A percentile compares a stretch with the other conserved stretches of the same genome.
Conservation (phyloP, 495 filamentous ascomycete species). For the Aspergillus indologenus region DNA sequence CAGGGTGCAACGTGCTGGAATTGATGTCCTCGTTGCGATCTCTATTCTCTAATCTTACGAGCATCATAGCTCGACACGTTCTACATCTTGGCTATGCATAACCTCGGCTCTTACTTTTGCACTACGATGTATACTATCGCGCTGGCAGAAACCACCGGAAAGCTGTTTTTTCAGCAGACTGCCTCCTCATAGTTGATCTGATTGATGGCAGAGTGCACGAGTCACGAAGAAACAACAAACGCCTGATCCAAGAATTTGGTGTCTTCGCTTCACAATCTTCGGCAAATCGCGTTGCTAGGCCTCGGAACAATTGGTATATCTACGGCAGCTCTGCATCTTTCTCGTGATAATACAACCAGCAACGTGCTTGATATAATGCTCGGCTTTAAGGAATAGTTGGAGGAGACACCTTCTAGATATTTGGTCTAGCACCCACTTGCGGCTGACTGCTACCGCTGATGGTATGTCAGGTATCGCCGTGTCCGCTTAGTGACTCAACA, state of each 20-base stretch:
- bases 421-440: conserved; percentile 5
- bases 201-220: neutral
- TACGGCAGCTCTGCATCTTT: conserved; percentile 54
- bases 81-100: neutral
- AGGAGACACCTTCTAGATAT: conserved; percentile 35
- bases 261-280: conserved; percentile 19
- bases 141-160: neutral
- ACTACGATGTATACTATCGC: neutral
- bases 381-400: conserved; percentile 47
- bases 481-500: conserved; percentile 35
- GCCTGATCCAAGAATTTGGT: too few species aligned
- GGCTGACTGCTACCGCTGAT: conserved; percentile 38
- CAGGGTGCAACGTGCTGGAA: too few species aligned
- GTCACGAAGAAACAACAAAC: too few species aligned
- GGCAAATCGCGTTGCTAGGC: conserved; percentile 51
- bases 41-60: neutral
- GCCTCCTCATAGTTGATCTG: neutral
- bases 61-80: neutral
- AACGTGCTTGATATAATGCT: conserved; percentile 54
- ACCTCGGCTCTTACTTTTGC: conserved; percentile 1
- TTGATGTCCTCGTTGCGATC: too few species aligned
- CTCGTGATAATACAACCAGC: conserved; percentile 37
- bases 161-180: neutral
- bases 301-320: conserved; percentile 61
- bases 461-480: conserved; percentile 57